phyloP scores from a whole-genome alignment of 805 yeast species.

The Candida methanosorbosa region DNA sequence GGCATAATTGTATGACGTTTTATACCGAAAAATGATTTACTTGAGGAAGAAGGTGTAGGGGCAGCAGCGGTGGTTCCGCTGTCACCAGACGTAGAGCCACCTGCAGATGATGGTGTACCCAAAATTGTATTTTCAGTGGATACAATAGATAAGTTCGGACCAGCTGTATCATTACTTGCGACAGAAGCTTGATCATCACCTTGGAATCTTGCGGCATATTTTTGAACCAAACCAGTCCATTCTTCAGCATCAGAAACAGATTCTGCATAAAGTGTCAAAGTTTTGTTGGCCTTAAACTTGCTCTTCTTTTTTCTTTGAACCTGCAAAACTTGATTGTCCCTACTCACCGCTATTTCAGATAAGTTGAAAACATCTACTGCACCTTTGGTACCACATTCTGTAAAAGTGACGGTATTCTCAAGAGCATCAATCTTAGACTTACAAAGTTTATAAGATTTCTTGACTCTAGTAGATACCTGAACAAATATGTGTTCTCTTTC shows the following conservation, averaged over 20 bases:
- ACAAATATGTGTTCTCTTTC: slow-evolving; percentile 15
- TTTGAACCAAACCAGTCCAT: slow-evolving; percentile 9
- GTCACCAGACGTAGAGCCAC: neutral
- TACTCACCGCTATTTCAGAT: slow-evolving; percentile 13
- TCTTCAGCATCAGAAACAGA: slow-evolving; percentile 49
- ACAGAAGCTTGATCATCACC: slow-evolving; percentile 9
- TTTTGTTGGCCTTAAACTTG: slow-evolving; percentile 21
- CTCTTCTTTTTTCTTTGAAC: slow-evolving; percentile 21
- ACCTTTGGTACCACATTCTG: slow-evolving; percentile 12
- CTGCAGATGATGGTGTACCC: neutral
- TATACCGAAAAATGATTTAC: neutral
- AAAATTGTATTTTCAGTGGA: neutral
- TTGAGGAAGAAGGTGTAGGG: neutral
- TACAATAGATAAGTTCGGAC: neutral
- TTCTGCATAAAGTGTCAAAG: slow-evolving; percentile 61
- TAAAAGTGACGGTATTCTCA: slow-evolving; percentile 12
- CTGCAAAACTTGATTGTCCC: slow-evolving; percentile 17
- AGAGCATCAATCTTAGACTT: slow-evolving; percentile 13
- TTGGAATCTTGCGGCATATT: neutral
- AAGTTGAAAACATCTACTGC: slow-evolving; percentile 12
- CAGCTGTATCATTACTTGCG: neutral
- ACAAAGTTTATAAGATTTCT: slow-evolving; percentile 13
- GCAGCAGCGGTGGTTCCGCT: neutral
- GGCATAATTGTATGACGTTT: neutral
- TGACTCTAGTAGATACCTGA: slow-evolving; percentile 17